Evolutionary conservation across 176 grass and related monocot species (phyloP).

Genomic region (Juncus inflexus): DNA sequence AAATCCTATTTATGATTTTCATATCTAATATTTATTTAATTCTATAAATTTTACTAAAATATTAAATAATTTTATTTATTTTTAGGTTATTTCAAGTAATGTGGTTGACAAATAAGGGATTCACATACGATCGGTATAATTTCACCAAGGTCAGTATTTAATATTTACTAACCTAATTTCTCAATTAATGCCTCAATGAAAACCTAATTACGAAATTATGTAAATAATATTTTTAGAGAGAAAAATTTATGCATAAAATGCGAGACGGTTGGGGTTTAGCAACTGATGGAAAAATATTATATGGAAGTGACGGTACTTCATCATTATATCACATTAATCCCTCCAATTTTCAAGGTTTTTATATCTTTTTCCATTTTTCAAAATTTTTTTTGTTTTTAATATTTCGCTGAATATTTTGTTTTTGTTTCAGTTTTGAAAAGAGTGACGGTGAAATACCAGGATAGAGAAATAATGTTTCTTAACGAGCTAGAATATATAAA

Average conservation of each 20-base stretch:
- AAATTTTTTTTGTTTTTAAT: slow-evolving; percentile 4
- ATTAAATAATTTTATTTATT: slow-evolving; percentile 1
- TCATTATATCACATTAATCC: slow-evolving; percentile 72
- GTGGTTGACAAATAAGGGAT: slow-evolving; percentile 69
- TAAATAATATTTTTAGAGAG: slow-evolving; percentile 33
- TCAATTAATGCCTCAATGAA: too few relatives aligned
- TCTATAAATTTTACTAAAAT: slow-evolving; percentile 15
- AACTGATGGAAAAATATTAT: slow-evolving; percentile 86
- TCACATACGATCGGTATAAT: slow-evolving; percentile 69
- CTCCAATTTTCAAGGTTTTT: slow-evolving; percentile 44
- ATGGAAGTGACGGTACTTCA: slow-evolving; percentile 89
- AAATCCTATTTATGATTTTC: not conserved
- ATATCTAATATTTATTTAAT: not conserved
- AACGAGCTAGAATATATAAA: slow-evolving; percentile 96
- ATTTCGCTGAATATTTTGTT: slow-evolving; percentile 14
- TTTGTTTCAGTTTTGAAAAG: slow-evolving; percentile 52
- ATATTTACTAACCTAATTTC: not conserved
- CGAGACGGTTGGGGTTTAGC: slow-evolving; percentile 81
- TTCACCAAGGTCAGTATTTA: slow-evolving; percentile 59
- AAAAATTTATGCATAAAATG: slow-evolving; percentile 85
- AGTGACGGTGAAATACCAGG: slow-evolving; percentile 71
- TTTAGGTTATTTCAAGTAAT: slow-evolving; percentile 86
- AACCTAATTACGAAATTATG: too few relatives aligned
- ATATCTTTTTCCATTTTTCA: slow-evolving; percentile 3
- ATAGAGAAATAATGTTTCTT: slow-evolving; percentile 55